These are phyloP conservation scores for Acrasis kona DNA, from an alignment of 78 protist species.

Conservation along the genomic window DNA sequence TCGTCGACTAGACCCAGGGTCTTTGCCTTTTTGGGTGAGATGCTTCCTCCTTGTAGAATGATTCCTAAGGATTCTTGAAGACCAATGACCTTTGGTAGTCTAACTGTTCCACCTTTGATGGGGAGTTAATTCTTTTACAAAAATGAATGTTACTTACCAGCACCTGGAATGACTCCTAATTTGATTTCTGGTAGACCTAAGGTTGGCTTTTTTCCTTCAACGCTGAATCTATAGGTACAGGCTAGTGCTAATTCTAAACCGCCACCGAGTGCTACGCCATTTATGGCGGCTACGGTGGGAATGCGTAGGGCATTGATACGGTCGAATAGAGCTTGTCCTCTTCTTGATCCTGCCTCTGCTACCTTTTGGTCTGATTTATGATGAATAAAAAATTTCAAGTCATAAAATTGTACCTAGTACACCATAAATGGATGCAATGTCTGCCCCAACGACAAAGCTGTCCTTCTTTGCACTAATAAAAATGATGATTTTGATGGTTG, in stretches of 20 bases:
- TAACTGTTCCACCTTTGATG: constrained; percentile 55
- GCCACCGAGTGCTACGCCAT: constrained; percentile 54
- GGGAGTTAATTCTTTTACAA: too few species aligned
- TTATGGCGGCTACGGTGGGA: constrained; percentile 49
- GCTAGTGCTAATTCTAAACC: constrained; percentile 49
- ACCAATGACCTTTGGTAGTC: constrained; percentile 45
- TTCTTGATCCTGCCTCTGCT: too few species aligned
- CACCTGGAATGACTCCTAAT: constrained; percentile 57
- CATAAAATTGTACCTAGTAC: too few species aligned
- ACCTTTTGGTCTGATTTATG: too few species aligned
- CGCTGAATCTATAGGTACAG: constrained; percentile 13
- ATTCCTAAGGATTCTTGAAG: constrained; percentile 30
- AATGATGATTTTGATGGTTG: too few species aligned
- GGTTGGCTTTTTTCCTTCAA: neutral
- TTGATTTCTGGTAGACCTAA: constrained; percentile 31
- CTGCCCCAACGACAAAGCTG: too few species aligned
- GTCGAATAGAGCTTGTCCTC: constrained; percentile 22
- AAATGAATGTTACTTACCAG: too few species aligned
- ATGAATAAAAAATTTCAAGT: too few species aligned
- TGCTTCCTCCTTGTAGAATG: constrained; percentile 42
- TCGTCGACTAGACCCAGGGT: constrained; percentile 30
- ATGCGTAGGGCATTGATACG: neutral
- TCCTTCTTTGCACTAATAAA: too few species aligned
- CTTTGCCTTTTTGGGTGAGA: constrained; percentile 34
- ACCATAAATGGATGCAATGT: too few species aligned